Conservation (phyloP, 495 filamentous ascomycete species). For the Neurospora discreta region DNA sequence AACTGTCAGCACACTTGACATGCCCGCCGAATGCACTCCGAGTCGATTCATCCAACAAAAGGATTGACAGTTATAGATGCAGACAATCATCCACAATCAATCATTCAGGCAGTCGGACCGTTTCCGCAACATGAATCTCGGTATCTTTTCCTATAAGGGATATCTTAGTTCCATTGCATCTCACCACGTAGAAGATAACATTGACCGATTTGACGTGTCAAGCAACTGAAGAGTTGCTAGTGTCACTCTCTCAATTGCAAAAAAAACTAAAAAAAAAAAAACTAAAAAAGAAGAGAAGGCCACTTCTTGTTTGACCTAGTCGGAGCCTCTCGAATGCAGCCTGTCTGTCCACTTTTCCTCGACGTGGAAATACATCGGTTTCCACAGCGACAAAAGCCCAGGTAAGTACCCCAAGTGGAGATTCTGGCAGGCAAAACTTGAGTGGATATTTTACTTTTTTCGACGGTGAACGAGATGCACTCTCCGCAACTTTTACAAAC, state of each 20-base stretch:
- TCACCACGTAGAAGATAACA: not conserved
- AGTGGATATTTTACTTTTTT: no score
- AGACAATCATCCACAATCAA: not conserved
- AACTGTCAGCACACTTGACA: not conserved
- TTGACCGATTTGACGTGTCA: not conserved
- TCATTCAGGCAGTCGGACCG: not conserved
- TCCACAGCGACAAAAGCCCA: no score
- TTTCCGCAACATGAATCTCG: not conserved
- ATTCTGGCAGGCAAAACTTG: no score
- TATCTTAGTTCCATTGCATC: not conserved
- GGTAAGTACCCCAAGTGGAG: no score
- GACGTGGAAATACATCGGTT: no score
- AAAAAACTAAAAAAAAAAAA: no score
- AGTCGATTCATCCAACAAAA: not conserved
- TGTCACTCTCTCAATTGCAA: not conserved
- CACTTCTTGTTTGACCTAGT: no score
- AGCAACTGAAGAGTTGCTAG: not conserved
- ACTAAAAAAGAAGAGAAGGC: no score
- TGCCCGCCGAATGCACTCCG: not conserved
- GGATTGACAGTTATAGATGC: not conserved
- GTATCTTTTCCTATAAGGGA: not conserved
- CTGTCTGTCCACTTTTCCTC: no score
- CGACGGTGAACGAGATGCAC: not conserved
- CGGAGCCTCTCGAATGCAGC: no score
- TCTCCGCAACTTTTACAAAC: not conserved